phyloP scores from a whole-genome alignment of 164 flowering plant genomes.

The Magnolia kwangsiensis region DNA sequence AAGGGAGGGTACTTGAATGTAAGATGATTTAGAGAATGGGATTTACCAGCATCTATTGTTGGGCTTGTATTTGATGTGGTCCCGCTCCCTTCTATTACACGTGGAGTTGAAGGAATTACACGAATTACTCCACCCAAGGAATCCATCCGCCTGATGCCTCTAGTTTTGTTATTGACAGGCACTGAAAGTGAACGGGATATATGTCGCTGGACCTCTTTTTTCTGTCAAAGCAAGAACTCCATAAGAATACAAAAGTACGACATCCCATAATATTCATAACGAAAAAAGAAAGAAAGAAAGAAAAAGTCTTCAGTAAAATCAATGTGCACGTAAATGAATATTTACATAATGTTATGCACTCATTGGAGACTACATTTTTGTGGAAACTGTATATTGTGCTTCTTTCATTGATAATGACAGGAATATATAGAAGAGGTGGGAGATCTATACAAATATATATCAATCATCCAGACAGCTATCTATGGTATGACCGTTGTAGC shows the following conservation, averaged over 20 bases:
- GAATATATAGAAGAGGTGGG: too few species aligned
- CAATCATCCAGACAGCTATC: too few species aligned
- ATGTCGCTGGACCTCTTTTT: conserved; percentile 32
- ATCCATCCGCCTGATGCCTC: conserved; percentile 51
- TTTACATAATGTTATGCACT: neutral
- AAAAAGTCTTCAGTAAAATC: neutral
- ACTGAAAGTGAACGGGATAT: conserved; percentile 89
- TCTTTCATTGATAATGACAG: too few species aligned
- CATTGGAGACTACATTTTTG: neutral
- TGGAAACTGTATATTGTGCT: too few species aligned
- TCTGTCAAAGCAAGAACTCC: conserved; percentile 30
- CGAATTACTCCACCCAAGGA: conserved; percentile 59
- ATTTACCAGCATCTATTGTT: conserved; percentile 47
- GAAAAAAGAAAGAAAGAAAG: neutral
- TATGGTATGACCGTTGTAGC: too few species aligned
- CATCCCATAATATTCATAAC: neutral
- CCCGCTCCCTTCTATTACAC: conserved; percentile 38
- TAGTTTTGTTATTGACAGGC: conserved; percentile 52
- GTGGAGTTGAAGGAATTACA: conserved; percentile 81
- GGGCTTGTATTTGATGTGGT: conserved; percentile 20
- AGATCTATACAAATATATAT: too few species aligned
- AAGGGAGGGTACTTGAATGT: neutral
- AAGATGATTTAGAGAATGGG: conserved; percentile 13
- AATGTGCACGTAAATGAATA: neutral
- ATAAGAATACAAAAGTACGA: conserved; percentile 6